Evolutionary conservation across 257 asterid species (phyloP), one percentile per base, ranked within the genome.

Genomic region (Ehretia macrophylla): DNA sequence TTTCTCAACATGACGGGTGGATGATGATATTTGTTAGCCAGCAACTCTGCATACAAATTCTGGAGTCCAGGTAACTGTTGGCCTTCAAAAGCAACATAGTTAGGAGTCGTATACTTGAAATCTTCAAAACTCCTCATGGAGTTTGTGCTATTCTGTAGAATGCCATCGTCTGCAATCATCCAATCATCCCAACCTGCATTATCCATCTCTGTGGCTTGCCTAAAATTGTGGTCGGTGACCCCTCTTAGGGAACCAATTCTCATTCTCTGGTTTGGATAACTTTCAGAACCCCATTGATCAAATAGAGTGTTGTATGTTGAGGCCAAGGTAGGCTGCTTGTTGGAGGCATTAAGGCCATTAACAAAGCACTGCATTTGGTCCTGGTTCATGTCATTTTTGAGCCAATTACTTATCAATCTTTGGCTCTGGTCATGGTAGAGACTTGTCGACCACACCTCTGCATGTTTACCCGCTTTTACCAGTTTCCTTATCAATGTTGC

Each of bases 381-480:
- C 35, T 47, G 72, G 56, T 65, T 37, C 48, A 46, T 47, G 52
- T 53, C 55, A 35, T 67, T 68, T 22, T 37, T 40, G 45, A 40
- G 48, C 74, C 72, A 63, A 52, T 64, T 49, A 52, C 32, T 53
- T 56, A 20, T 38, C 55, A 62, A 17, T 48, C 67, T 38, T 21
- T 59, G 58, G 56, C 51, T 50, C 52, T 51, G 60, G 52, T 42
- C 48, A 16, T 39, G 21, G 53, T 52, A 11, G 17, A n/a, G 32
- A 20, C 51, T 54, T 37, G 71, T 63, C 51, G 67, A 42, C 79
- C 79, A 75, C 51, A 80, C 61, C 78, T 84, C 88, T 8, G 94
- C 89, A 55, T 84, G 81, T 56, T 89, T 89, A 19, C 94, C 81
- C 11, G 81, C 47, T 59, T 62, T 72, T 52, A 10, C 46, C 55